Evolutionary conservation across 2,329 filamentous ascomycete genomes (phyloP), one percentile per base, ranked within the genome.

Genomic region (Fusarium torulosum): DNA sequence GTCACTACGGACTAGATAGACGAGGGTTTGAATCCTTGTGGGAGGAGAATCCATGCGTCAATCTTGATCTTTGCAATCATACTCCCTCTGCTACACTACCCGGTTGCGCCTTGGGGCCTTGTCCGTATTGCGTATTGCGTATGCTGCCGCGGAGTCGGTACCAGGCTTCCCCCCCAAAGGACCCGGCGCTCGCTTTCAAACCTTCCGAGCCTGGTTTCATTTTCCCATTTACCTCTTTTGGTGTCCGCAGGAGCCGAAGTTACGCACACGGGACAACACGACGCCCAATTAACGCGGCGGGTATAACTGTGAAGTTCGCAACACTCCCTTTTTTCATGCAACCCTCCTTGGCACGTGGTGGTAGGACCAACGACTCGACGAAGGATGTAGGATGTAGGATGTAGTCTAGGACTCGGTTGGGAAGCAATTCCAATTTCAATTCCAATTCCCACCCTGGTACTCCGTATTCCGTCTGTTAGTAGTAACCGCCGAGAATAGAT

Each of bases 291-390:
- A 27, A 46, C 52, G 63, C 23, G 50, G 21, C 31, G n/a, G 31
- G 20, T 59, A 40, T 45, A 21, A 29, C 27, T 11, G 27, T 29
- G 27, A 29, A 29, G 51, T 44, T 47, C 29, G 60, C 57, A 63
- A 41, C 59, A 58, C 59, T 50, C 46, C 7, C 45, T 29, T 44
- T 35, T 29, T 38, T 44, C 59, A 64, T 63, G 60, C 45, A 63
- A 52, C 52, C 59, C 59, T 43, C 59, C 52, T 50, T 51, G 46
- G 60, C 60, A 63, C 60, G 45, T 63, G 59, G 52, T 45, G 29
- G 60, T 57, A 57, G 40, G 53, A 54, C 38, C 23, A 29, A 33
- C 15, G 15, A 15, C 33, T 25, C 17, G 15, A n/a, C 15, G 7
- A 35, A 35, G 31, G 31, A 17, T 14, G 33, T n/a, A 37, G 35